Evolutionary conservation across 805 yeast genomes (phyloP), one percentile per base, ranked within the genome.

Genomic region (Candida sanyiensis): DNA sequence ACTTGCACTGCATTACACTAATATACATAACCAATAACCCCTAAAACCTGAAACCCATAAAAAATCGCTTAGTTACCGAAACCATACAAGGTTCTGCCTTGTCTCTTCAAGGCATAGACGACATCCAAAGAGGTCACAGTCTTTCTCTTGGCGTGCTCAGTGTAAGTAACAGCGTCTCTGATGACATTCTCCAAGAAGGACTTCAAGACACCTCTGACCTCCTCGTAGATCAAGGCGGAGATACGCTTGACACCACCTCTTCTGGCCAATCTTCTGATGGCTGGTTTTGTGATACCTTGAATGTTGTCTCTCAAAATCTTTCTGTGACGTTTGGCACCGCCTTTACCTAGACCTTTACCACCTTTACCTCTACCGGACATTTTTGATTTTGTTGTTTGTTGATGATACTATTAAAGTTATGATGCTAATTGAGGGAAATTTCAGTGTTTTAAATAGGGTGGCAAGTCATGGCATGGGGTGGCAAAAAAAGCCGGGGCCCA

Each of bases 171-270:
- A 61, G 98, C 97, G 62, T 93, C 97, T 79, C 97, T 87, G 73
- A 90, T 90, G 57, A 93, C 96, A 64, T 85, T 82, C 73, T 87
- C 96, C 66, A 90, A 80, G 84, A 90, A 90, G 43, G 95, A 76
- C 75, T 89, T 89, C 56, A 90, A 77, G 56, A 93, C 97, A 57
- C 83, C 89, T 78, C 98, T 88, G 64, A 93, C 96, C 76, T 90
- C 97, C 74, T 90, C 98, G 77, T 90, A 90, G 69, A 90, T 90
- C 66, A 89, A 76, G 69, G 96, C 97, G 50, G 97, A 90, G 63
- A 90, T 90, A 86, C 98, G 96, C 83, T 90, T 90, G 66, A 90
- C 98, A 89, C 98, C 98, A 76, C 98, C 98, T 86, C 98, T 88
- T 83, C 98, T 90, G 38, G 98, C 98, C 62, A 90, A 83, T 86